These are phyloP conservation scores for Aspergillus costaricaensis DNA, from an alignment of 2,329 filamentous ascomycete genomes.

Conservation along the genomic window DNA sequence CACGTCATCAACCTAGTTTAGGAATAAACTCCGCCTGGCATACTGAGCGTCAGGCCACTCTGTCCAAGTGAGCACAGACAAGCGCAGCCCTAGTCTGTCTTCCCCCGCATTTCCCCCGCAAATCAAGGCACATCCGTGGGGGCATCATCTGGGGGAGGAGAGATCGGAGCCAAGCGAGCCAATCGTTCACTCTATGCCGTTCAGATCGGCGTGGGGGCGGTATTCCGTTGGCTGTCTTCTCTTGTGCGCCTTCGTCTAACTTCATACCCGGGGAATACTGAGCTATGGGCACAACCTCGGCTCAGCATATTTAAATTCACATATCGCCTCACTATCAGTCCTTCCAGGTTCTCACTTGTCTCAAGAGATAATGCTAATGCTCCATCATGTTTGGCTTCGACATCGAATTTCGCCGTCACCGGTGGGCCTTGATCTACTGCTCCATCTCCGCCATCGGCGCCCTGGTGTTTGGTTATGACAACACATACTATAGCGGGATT, in stretches of 20 bases:
- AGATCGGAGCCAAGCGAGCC: neutral
- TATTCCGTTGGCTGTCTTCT: neutral
- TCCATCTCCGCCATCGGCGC: slow-evolving; percentile 30
- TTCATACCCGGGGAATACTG: neutral
- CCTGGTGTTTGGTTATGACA: slow-evolving; percentile 33
- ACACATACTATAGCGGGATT: slow-evolving; percentile 34
- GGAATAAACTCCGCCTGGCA: neutral
- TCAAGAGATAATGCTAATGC: slow-evolving; percentile 6
- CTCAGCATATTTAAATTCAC: neutral
- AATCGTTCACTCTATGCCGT: neutral
- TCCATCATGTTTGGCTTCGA: slow-evolving; percentile 18
- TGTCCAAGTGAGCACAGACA: neutral
- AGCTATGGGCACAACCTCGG: neutral
- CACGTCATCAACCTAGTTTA: neutral
- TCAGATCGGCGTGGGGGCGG: neutral
- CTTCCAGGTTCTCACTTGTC: neutral
- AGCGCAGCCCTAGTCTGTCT: neutral
- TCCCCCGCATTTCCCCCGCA: neutral
- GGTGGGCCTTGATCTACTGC: slow-evolving; percentile 30
- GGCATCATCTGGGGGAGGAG: neutral
- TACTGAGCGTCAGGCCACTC: neutral
- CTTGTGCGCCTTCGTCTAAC: neutral
- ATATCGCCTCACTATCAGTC: neutral
- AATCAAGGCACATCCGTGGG: neutral
- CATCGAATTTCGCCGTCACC: slow-evolving; percentile 20